phyloP scores from a whole-genome alignment of 352 stramenopile genomes.

The Blastocystis sp. region DNA sequence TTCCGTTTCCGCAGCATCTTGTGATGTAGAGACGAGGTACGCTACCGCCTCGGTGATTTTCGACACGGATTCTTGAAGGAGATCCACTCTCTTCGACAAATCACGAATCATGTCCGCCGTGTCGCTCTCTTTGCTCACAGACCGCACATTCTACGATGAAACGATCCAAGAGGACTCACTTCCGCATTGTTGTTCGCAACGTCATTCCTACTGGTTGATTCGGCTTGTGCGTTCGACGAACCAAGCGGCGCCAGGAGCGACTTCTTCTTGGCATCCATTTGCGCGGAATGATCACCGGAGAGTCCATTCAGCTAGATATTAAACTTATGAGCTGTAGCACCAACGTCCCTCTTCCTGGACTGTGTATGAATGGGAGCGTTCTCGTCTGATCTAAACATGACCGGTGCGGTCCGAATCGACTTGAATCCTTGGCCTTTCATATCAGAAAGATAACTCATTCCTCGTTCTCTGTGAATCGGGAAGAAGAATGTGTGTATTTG shows the following conservation, averaged over 20 bases:
- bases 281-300: not conserved
- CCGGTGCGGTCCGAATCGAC: not conserved
- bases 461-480: not conserved
- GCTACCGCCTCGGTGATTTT: not conserved
- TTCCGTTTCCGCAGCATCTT: not conserved
- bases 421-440: not conserved
- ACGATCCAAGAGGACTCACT: not conserved
- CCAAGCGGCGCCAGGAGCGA: not conserved
- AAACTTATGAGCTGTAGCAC: not conserved
- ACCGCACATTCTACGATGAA: not conserved
- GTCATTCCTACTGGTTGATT: not conserved
- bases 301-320: not conserved
- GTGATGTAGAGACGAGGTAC: not conserved
- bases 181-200: not conserved
- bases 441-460: not conserved
- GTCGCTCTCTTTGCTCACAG: not conserved
- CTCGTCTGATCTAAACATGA: slow-evolving; percentile 19
- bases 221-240: not conserved
- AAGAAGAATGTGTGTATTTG: not conserved
- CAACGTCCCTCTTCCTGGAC: slow-evolving; percentile 34
- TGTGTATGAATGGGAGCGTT: slow-evolving; percentile 8
- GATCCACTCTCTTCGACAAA: not conserved
- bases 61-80: not conserved
- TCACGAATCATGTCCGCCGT: not conserved
- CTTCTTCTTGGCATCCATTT: not conserved